Evolutionary conservation across 2,329 filamentous ascomycete genomes (phyloP).

Genomic region (Sclerotinia sclerotiorum): DNA sequence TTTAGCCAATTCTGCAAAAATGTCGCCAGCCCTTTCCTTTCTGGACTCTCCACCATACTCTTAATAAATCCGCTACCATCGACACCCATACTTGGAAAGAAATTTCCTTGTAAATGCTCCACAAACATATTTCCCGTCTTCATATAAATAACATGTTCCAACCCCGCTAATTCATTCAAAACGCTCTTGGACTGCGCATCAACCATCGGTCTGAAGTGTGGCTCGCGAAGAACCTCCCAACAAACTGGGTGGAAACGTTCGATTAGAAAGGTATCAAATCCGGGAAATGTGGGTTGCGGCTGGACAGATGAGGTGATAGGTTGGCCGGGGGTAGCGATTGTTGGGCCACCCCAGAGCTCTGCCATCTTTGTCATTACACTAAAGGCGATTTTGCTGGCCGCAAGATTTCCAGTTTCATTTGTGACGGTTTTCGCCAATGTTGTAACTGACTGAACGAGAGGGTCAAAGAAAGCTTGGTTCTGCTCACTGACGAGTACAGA

Average conservation of each 20-base stretch:
- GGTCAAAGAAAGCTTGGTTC: conserved; percentile 89
- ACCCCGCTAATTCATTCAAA: conserved; percentile 77
- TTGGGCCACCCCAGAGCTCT: conserved; percentile 84
- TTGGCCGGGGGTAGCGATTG: conserved; percentile 60
- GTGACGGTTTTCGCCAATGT: conserved; percentile 76
- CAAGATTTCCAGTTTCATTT: conserved; percentile 57
- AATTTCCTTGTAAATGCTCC: conserved; percentile 60
- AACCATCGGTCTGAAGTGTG: conserved; percentile 71
- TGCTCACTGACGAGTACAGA: conserved; percentile 83
- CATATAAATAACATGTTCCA: conserved; percentile 86
- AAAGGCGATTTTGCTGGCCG: conserved; percentile 71
- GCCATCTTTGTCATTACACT: conserved; percentile 81
- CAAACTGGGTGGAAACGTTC: conserved; percentile 83
- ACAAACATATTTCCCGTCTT: conserved; percentile 87
- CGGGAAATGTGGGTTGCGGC: conserved; percentile 65
- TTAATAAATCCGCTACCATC: conserved; percentile 60
- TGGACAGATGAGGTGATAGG: conserved; percentile 51
- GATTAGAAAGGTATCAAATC: conserved; percentile 90
- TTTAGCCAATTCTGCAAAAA: conserved; percentile 63
- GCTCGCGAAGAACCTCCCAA: conserved; percentile 82
- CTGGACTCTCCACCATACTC: conserved; percentile 56
- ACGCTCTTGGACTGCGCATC: conserved; percentile 90
- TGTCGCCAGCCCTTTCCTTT: conserved; percentile 61
- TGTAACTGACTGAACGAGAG: conserved; percentile 81
- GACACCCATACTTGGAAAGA: conserved; percentile 66